These are phyloP conservation scores for Triticum timopheevii DNA, from an alignment of 176 grass and related monocot species.

Conservation along the genomic window DNA sequence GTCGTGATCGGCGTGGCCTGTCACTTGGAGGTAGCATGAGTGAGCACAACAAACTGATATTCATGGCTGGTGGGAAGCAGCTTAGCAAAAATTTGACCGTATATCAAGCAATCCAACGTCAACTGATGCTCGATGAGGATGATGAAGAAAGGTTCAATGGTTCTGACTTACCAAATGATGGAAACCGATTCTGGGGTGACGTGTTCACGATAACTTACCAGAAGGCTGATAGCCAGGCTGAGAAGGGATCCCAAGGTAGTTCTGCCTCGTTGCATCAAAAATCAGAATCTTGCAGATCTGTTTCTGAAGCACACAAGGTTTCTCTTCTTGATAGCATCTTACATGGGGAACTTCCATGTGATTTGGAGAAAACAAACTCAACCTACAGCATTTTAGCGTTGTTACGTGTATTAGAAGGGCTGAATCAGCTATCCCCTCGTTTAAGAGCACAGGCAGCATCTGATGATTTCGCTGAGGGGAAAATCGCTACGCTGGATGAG, in stretches of 20 bases:
- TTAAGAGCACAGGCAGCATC: constrained; percentile 55
- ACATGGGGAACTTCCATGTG: constrained; percentile 84
- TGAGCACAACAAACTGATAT: constrained; percentile 70
- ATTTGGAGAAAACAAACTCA: constrained; percentile 80
- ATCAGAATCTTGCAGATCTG: constrained; percentile 49
- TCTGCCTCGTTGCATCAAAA: constrained; percentile 60
- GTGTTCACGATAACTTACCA: constrained; percentile 93
- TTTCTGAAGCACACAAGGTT: constrained; percentile 35
- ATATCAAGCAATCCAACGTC: constrained; percentile 92
- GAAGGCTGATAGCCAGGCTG: constrained; percentile 67
- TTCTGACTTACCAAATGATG: constrained; percentile 69
- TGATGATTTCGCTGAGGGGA: constrained; percentile 76
- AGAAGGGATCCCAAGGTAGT: constrained; percentile 55
- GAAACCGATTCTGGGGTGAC: constrained; percentile 80
- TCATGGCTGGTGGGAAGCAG: constrained; percentile 78
- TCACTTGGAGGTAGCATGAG: constrained; percentile 49
- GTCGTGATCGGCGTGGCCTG: constrained; percentile 64
- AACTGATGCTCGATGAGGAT: constrained; percentile 78
- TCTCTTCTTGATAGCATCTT: constrained; percentile 90
- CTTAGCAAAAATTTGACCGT: constrained; percentile 84
- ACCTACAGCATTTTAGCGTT: constrained; percentile 83
- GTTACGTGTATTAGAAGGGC: constrained; percentile 60
- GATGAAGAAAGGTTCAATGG: constrained; percentile 85
- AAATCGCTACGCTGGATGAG: constrained; percentile 47
- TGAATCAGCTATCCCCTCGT: constrained; percentile 74